Base-by-base conservation (phyloP, 208 protist genomes). In the Acanthamoeba rhysodes region DNA sequence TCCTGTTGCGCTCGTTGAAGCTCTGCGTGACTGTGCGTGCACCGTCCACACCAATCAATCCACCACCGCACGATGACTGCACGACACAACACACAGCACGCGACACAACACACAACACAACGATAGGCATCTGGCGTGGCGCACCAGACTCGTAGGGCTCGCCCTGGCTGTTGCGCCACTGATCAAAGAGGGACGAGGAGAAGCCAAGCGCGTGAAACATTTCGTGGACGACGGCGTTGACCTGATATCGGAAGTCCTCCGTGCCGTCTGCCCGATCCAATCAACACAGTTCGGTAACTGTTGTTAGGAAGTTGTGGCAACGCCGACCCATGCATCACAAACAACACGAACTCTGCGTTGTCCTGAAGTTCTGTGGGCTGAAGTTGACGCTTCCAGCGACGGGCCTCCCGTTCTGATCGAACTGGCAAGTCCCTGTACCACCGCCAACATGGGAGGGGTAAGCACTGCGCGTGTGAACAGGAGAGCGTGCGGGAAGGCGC, bases 201-300 rank as follows among this genome's bases (percentile, higher is more conserved):
- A 92, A 92, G 85, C 85, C 85, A 2, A 92, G 55, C 7, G 59
- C 85, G 18, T 92, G 85, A 29, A 92, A 92, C 59, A 92, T 27
- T 57, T 92, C 85, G 45, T 92, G 85, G 48, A 92, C 53, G 59
- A 37, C 85, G 12, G 85, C 64, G 85, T 92, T 92, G 55, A 92
- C 29, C 55, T 92, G 85, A 48, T 92, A 92, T 3, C 24, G 20
- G 41, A 92, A 92, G 22, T 37, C 41, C 7, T 70, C 29, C 27
- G 85, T 55, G 85, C n/a, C 34, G 7, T 92, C 55, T 72, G 41
- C 5, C 6, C 16, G 41, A 14, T 6, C n/a, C 32, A 20, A 66
- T 2, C 34, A 9, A 24, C 4, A 32, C 20, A 4, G 10, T 27
- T 24, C 57, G n/a, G 85, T 20, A 55, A 41, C 4, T 45, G 50